Evolutionary conservation across 805 yeast species (phyloP).

Genomic region (Priceomyces melissophilus): DNA sequence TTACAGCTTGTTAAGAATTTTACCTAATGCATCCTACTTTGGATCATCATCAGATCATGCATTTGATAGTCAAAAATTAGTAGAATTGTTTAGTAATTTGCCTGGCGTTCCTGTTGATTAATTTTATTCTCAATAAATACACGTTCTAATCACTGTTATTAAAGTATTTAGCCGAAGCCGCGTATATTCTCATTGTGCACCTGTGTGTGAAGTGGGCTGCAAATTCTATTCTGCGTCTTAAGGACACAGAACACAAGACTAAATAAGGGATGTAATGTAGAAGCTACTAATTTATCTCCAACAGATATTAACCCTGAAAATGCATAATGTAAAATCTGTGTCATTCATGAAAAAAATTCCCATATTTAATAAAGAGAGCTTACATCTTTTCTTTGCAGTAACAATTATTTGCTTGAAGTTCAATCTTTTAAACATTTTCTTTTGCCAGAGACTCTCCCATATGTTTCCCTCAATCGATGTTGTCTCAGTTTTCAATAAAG

Average conservation of each 20-base stretch:
- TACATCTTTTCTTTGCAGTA: not conserved
- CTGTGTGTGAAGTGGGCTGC: too few species aligned
- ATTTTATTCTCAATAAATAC: not conserved
- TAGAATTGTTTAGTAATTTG: constrained; percentile 34
- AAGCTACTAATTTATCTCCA: too few species aligned
- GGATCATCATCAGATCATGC: constrained; percentile 43
- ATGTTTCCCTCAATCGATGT: constrained; percentile 17
- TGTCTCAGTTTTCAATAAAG: constrained; percentile 1
- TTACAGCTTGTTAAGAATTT: constrained; percentile 47
- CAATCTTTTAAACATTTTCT: constrained; percentile 6
- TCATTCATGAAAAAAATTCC: too few species aligned
- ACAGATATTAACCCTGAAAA: too few species aligned
- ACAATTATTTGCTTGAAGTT: constrained; percentile 2
- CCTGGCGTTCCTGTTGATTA: constrained; percentile 18
- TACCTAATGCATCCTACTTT: constrained; percentile 61
- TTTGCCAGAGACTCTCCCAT: constrained; percentile 4
- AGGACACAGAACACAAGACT: too few species aligned
- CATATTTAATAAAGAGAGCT: not conserved
- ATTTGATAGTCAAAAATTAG: constrained; percentile 55
- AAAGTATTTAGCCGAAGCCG: too few species aligned
- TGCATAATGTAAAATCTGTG: too few species aligned
- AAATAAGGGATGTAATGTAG: too few species aligned
- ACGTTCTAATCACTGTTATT: too few species aligned
- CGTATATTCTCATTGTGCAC: too few species aligned
- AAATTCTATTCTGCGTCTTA: too few species aligned